phyloP scores from a whole-genome alignment of 352 stramenopile species.

The Globisporangium lucens region DNA sequence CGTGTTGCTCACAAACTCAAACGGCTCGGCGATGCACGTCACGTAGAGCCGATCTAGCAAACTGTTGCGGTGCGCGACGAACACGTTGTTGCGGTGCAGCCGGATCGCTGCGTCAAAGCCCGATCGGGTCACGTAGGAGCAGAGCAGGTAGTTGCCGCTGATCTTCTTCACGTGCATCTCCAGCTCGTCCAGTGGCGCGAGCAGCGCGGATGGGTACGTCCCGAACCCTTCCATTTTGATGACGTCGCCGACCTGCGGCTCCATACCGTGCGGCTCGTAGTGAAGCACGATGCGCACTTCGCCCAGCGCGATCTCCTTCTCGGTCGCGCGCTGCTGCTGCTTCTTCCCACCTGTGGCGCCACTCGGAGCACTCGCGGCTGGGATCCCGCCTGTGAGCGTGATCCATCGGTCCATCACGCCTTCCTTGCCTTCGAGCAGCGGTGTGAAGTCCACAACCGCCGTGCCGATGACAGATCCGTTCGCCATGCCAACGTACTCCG shows the following conservation, averaged over 20 bases:
- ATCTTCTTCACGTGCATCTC: constrained; percentile 82
- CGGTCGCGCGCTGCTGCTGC: constrained; percentile 16
- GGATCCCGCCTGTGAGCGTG: constrained; percentile 49
- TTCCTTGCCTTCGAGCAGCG: constrained; percentile 70
- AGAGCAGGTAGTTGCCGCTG: constrained; percentile 76
- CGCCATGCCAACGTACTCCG: constrained; percentile 71
- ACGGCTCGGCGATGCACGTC: constrained; percentile 56
- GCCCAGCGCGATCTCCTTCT: constrained; percentile 54
- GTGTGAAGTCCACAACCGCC: constrained; percentile 61
- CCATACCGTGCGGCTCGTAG: constrained; percentile 78
- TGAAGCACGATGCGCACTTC: constrained; percentile 76
- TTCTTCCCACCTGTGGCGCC: constrained; percentile 33
- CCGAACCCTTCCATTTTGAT: constrained; percentile 80
- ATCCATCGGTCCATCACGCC: constrained; percentile 81
- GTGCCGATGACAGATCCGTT: constrained; percentile 78
- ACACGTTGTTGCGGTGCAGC: constrained; percentile 77
- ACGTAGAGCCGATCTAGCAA: constrained; percentile 71
- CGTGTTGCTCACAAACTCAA: constrained; percentile 68
- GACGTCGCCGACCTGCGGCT: constrained; percentile 64
- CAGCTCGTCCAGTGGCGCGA: constrained; percentile 61
- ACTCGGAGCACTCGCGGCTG: constrained; percentile 13
- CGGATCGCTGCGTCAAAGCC: constrained; percentile 60
- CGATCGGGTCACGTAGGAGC: constrained; percentile 60
- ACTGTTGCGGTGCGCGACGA: constrained; percentile 70
- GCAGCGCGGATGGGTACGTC: constrained; percentile 60